Evolutionary conservation across 2,329 filamentous ascomycete species (phyloP).

Genomic region (Aureobasidium lini): DNA sequence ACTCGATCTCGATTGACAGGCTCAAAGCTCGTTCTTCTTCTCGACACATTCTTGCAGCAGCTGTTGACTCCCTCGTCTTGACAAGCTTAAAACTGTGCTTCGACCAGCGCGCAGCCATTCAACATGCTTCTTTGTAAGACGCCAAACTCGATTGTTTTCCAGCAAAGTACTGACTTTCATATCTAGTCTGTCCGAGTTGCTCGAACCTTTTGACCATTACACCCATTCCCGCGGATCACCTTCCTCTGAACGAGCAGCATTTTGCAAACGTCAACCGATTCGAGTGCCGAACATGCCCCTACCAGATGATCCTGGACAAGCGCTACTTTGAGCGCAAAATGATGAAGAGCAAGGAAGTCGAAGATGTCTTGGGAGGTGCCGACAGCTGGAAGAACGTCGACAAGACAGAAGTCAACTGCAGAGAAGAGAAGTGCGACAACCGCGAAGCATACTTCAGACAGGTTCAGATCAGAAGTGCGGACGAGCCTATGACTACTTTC

Average conservation of each 20-base stretch:
- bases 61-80: neutral
- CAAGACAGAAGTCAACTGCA: constrained; percentile 75
- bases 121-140: constrained; percentile 59
- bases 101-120: neutral
- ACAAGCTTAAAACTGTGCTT: no score
- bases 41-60: neutral
- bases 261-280: constrained; percentile 61
- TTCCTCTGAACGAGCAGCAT: constrained; percentile 31
- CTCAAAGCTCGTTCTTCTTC: neutral
- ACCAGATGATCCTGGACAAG: constrained; percentile 73
- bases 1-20: neutral
- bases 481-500: constrained; percentile 97
- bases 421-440: constrained; percentile 70
- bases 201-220: constrained; percentile 76
- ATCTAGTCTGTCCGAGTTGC: constrained; percentile 70
- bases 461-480: constrained; percentile 93
- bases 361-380: constrained; percentile 82
- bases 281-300: constrained; percentile 92
- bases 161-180: neutral
- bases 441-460: constrained; percentile 88
- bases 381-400: constrained; percentile 88
- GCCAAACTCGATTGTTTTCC: neutral
- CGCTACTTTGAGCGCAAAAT: constrained; percentile 72
- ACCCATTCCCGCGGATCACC: constrained; percentile 30
- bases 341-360: constrained; percentile 79